Percentiles rank a stretch among this genome's conserved stretches.
Evolutionary conservation across 2,329 filamentous ascomycete species (phyloP).

Genomic region (Tolypocladium nubicola): DNA sequence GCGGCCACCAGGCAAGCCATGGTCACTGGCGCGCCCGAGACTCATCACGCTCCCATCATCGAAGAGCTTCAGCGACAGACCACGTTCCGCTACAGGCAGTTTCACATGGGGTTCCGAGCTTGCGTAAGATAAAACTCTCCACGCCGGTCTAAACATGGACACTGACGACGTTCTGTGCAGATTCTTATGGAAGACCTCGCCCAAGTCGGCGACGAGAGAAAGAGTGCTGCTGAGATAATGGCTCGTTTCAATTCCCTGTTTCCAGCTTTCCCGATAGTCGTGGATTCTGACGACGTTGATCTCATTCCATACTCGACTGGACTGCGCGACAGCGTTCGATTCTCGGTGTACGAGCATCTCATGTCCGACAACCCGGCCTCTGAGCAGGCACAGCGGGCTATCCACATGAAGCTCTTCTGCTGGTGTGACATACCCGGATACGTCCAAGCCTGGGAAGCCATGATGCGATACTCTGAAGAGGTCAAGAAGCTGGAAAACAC

Average conservation of each 20-base stretch:
- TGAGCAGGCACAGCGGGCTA: slow-evolving; percentile 9
- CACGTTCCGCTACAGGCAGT: slow-evolving; percentile 15
- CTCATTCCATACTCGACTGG: slow-evolving; percentile 17
- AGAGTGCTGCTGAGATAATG: slow-evolving; percentile 15
- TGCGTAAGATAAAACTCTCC: slow-evolving; percentile 12
- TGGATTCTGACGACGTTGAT: slow-evolving; percentile 11
- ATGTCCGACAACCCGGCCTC: slow-evolving; percentile 13
- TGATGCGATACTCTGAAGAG: slow-evolving; percentile 21
- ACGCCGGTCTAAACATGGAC: not conserved
- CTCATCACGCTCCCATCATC: slow-evolving; percentile 10
- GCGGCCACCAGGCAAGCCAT: slow-evolving; percentile 10
- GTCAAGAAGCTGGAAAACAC: slow-evolving; percentile 21
- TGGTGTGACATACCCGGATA: slow-evolving; percentile 23
- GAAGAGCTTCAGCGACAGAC: slow-evolving; percentile 19
- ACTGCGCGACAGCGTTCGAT: slow-evolving; percentile 23
- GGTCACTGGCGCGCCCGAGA: slow-evolving; percentile 3
- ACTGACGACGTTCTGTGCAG: slow-evolving; percentile 7
- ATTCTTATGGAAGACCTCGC: slow-evolving; percentile 15
- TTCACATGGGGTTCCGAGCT: slow-evolving; percentile 22
- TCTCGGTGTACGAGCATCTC: slow-evolving; percentile 22
- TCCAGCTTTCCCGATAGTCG: slow-evolving; percentile 13
- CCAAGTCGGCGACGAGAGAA: slow-evolving; percentile 2
- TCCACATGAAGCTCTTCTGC: slow-evolving; percentile 19
- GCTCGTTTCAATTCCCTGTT: slow-evolving; percentile 25
- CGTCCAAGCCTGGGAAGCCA: slow-evolving; percentile 13